Conservation (phyloP, 495 filamentous ascomycete species). For the Tuber aestivum region DNA sequence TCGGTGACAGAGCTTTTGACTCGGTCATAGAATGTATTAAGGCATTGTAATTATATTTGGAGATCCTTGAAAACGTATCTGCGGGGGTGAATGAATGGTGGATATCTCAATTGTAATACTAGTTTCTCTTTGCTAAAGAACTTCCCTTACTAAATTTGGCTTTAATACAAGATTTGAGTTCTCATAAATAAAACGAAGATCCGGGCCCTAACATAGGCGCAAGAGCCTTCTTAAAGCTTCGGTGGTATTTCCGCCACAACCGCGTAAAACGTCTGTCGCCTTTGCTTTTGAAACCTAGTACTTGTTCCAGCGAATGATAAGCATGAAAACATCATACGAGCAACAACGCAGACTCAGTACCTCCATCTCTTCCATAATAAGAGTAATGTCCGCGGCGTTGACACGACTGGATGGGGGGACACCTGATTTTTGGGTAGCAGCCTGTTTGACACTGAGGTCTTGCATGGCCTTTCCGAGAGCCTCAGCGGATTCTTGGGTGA, state of each 20-base stretch:
- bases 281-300: slow-evolving; percentile 27
- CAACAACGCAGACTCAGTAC: background rate
- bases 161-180: background rate
- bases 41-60: slow-evolving; percentile 19
- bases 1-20: slow-evolving; percentile 32
- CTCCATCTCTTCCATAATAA: slow-evolving; percentile 34
- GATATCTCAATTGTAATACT: background rate
- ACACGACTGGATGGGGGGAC: slow-evolving; percentile 56
- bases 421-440: slow-evolving; percentile 22
- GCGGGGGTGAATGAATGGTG: background rate
- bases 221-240: slow-evolving; percentile 30
- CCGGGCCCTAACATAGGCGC: slow-evolving; percentile 6
- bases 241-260: slow-evolving; percentile 27
- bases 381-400: slow-evolving; percentile 57
- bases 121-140: slow-evolving; percentile 6
- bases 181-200: background rate
- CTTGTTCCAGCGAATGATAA: slow-evolving; percentile 9
- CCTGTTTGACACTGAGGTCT: slow-evolving; percentile 41
- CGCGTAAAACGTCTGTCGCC: slow-evolving; percentile 28
- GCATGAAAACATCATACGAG: background rate
- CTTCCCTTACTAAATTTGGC: background rate
- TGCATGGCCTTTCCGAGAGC: slow-evolving; percentile 81
- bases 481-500: slow-evolving; percentile 67
- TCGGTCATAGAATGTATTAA: slow-evolving; percentile 30
- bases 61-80: background rate